phyloP scores from a whole-genome alignment of 352 stramenopile genomes.

The Pythium volutum region DNA sequence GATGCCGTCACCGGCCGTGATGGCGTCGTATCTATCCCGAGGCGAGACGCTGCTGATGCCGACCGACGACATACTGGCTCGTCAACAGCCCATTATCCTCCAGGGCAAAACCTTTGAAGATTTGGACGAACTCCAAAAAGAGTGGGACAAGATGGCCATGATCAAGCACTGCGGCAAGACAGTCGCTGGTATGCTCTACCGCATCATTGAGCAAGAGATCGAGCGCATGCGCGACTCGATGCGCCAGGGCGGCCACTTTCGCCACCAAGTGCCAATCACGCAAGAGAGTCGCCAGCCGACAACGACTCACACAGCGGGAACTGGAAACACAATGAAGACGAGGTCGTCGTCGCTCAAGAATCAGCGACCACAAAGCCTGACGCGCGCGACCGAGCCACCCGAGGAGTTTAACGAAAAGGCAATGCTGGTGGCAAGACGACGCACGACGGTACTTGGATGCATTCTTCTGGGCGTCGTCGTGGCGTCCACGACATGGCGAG shows the following conservation, averaged over 20 bases:
- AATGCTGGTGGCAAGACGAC: not conserved
- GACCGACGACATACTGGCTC: conserved; percentile 53
- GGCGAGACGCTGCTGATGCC: conserved; percentile 72
- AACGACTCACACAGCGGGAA: not conserved
- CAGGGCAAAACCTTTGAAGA: conserved; percentile 83
- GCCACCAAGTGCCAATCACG: conserved; percentile 21
- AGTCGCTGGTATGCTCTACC: conserved; percentile 79
- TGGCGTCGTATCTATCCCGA: conserved; percentile 65
- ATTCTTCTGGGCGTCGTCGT: conserved; percentile 13
- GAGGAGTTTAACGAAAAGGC: not conserved
- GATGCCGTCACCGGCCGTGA: conserved; percentile 42
- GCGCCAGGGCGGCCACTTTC: conserved; percentile 26
- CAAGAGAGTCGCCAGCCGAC: not conserved
- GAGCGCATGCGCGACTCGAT: conserved; percentile 42
- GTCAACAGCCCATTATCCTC: conserved; percentile 58
- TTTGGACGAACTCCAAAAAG: conserved; percentile 37
- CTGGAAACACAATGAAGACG: not conserved
- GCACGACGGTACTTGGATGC: conserved; percentile 9
- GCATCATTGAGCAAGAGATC: conserved; percentile 85
- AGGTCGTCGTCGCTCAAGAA: conserved; percentile 10
- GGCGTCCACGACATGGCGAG: conserved; percentile 16
- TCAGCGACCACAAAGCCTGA: conserved; percentile 13
- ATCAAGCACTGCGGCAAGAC: conserved; percentile 81
- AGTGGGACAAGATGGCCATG: conserved; percentile 85
- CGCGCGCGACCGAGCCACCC: conserved; percentile 4